Percentiles rank a stretch among this genome's conserved stretches.
Evolutionary conservation across 2,329 filamentous ascomycete species (phyloP).

Genomic region (Diaporthe citri): DNA sequence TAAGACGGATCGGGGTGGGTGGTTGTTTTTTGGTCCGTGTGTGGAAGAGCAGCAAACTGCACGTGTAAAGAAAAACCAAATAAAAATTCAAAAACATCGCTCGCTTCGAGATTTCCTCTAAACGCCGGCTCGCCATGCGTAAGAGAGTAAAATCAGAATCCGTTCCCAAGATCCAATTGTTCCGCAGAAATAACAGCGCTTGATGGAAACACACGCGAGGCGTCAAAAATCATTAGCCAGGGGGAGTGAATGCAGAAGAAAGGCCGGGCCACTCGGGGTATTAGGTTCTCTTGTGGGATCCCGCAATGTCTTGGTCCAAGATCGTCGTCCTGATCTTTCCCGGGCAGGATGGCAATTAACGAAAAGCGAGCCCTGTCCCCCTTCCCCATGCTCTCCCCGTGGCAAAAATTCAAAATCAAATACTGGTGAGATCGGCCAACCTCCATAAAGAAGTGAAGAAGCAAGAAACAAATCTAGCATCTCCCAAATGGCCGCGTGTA

Average conservation of each 20-base stretch:
- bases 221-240: constrained; percentile 10
- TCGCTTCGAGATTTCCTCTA: constrained; percentile 26
- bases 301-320: constrained; percentile 31
- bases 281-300: constrained; percentile 27
- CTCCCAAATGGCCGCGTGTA: constrained; percentile 39
- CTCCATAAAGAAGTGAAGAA: constrained; percentile 41
- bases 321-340: constrained; percentile 36
- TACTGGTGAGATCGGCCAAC: constrained; percentile 36
- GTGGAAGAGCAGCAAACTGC: constrained; percentile 34
- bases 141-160: constrained; percentile 30
- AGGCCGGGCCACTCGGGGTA: constrained; percentile 22
- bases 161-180: constrained; percentile 23
- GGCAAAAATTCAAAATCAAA: constrained; percentile 27
- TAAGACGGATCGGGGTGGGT: constrained; percentile 39
- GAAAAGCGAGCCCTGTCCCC: constrained; percentile 26
- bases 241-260: constrained; percentile 22
- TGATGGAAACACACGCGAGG: constrained; percentile 30
- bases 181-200: constrained; percentile 28
- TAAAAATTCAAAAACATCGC: constrained; percentile 20
- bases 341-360: constrained; percentile 34
- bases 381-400: constrained; percentile 32
- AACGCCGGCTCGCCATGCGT: constrained; percentile 37
- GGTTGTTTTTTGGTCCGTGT: constrained; percentile 24
- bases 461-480: constrained; percentile 38
- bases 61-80: constrained; percentile 10